phyloP scores from a whole-genome alignment of 2,329 filamentous ascomycete genomes.

The Stachybotrys elegans region DNA sequence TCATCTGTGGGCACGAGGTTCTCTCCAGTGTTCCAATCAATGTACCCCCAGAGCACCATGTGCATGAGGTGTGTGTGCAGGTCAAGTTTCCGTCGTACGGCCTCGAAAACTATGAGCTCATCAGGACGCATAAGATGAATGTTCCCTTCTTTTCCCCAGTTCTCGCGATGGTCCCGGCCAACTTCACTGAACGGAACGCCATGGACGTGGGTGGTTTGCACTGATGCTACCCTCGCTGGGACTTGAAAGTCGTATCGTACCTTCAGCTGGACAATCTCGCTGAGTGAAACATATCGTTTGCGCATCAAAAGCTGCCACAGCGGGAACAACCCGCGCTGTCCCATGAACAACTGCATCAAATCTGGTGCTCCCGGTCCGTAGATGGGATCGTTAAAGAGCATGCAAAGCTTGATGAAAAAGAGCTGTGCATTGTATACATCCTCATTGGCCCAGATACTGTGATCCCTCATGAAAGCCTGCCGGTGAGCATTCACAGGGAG shows the following conservation, averaged over 20 bases:
- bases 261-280: conserved; percentile 52
- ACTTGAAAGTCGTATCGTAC: conserved; percentile 52
- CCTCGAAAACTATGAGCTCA: conserved; percentile 53
- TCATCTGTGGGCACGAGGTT: conserved; percentile 46
- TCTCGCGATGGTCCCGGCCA: conserved; percentile 49
- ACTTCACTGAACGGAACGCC: conserved; percentile 48
- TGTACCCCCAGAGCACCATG: conserved; percentile 60
- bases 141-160: conserved; percentile 43
- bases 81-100: conserved; percentile 42
- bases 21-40: conserved; percentile 46
- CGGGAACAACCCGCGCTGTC: conserved; percentile 49
- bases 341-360: conserved; percentile 54
- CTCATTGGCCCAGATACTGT: conserved; percentile 47
- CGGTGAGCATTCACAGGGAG: conserved; percentile 53
- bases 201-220: conserved; percentile 33
- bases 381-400: conserved; percentile 62
- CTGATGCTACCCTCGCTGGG: conserved; percentile 15
- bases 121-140: conserved; percentile 50
- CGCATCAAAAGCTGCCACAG: conserved; percentile 57
- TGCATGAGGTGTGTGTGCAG: conserved; percentile 49
- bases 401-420: conserved; percentile 67
- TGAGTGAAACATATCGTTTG: conserved; percentile 40
- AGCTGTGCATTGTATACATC: conserved; percentile 59
- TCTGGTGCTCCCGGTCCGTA: conserved; percentile 44
- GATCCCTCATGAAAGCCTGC: conserved; percentile 46